Evolutionary conservation across 768 basidiomycete genomes (phyloP), one percentile per base, ranked within the genome.

Genomic region (Amanita phalloides): DNA sequence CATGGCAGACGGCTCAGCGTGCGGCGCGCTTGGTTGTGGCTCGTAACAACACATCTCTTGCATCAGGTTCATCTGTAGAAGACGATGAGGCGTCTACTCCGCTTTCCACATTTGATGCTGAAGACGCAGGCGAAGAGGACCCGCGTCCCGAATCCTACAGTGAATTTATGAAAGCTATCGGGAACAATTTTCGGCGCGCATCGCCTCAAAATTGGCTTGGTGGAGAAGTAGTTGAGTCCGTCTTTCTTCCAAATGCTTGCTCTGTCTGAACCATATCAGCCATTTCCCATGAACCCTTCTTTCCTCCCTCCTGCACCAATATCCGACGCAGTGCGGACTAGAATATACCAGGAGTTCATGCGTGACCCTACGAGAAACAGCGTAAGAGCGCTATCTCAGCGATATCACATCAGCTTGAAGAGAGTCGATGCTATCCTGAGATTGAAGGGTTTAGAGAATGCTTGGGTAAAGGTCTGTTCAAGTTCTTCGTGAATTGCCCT

Each of bases 381-480:
- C 49, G 72, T 83, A 30, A 77, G 86, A 21, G 66, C 61, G 8
- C 72, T 92, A 9, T 76, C 88, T n/a, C 65, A 73, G 44, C 73
- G 68, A 42, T 78, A 81, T 65, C 76, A 81, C 49, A 57, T 90
- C 38, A 82, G 86, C 57, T 68, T 90, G 54, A 84, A 85, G 63
- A 86, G 92, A 41, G 73, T 93, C 17, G 82, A 90, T 48, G 91
- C 91, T 0, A 84, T 93, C 47, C 64, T 95, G 33, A 76, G 89
- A 28, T 67, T 95, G 56, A 92, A 94, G 64, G 83, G 83, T 35
- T 68, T 89, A 57, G 90, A 93, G 62, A 66, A 69, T 47, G 68
- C 73, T 48, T 87, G 81, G 85, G 67, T 70, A 61, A 79, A 87
- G 85, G 88, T 86, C 61, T 61, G 79, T 72, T 35, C 54, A 47